Evolutionary conservation across 148 eudicot genomes (phyloP).

Genomic region (Fallopia convolvulus): DNA sequence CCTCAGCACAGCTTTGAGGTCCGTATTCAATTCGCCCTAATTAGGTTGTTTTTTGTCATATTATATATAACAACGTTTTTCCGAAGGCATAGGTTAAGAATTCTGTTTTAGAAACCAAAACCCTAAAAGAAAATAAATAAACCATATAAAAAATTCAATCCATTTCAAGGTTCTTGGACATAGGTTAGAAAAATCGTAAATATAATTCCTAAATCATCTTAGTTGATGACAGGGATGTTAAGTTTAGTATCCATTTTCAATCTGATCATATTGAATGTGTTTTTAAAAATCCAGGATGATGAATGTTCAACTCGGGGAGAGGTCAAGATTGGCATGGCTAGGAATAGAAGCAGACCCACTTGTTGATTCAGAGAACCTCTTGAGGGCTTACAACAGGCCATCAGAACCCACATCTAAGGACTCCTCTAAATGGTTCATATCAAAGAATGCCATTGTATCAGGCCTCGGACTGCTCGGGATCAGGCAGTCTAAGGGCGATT

Average conservation of each 20-base stretch:
- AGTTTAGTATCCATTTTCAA: neutral
- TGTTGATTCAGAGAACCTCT: slow-evolving; percentile 54
- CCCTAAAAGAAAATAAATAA: too few relatives aligned
- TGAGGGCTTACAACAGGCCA: slow-evolving; percentile 67
- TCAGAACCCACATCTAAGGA: slow-evolving; percentile 37
- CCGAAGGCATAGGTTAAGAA: too few relatives aligned
- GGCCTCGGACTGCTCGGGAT: slow-evolving; percentile 85
- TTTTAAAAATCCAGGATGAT: slow-evolving; percentile 38
- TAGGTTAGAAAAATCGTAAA: too few relatives aligned
- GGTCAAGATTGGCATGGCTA: slow-evolving; percentile 79
- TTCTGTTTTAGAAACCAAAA: too few relatives aligned
- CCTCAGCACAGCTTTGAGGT: slow-evolving; percentile 87
- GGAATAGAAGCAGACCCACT: slow-evolving; percentile 88
- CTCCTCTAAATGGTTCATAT: slow-evolving; percentile 75
- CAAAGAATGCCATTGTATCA: slow-evolving; percentile 63
- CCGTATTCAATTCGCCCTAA: slow-evolving; percentile 1
- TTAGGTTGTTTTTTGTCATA: neutral
- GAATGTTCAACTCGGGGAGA: slow-evolving; percentile 82
- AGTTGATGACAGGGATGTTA: too few relatives aligned
- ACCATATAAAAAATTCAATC: too few relatives aligned
- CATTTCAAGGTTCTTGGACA: too few relatives aligned
- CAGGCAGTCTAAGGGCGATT: slow-evolving; percentile 41
- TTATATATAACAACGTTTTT: too few relatives aligned
- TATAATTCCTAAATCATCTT: too few relatives aligned
- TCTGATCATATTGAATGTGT: neutral